These are phyloP conservation scores for Colletotrichum horii DNA, from an alignment of 2,329 filamentous ascomycete species.

Conservation along the genomic window DNA sequence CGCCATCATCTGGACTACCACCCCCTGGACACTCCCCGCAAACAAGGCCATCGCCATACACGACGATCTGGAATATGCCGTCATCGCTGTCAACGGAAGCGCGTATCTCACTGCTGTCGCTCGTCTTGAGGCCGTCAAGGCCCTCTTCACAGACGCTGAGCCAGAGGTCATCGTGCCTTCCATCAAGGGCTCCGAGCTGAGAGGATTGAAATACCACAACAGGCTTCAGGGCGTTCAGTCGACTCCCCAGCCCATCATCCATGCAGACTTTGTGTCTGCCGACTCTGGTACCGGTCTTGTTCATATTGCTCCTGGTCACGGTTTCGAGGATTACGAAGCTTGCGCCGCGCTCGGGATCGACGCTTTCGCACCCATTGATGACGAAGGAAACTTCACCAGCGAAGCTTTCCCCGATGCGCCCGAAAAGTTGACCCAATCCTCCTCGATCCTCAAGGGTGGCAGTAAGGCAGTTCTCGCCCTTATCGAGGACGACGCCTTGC, in stretches of 20 bases:
- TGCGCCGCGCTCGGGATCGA: constrained; percentile 74
- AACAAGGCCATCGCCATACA: constrained; percentile 90
- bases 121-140: constrained; percentile 65
- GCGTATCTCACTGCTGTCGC: constrained; percentile 75
- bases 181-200: constrained; percentile 70
- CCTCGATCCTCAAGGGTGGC: constrained; percentile 74
- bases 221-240: constrained; percentile 66
- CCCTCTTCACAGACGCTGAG: constrained; percentile 51
- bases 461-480: constrained; percentile 72
- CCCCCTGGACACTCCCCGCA: constrained; percentile 94
- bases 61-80: constrained; percentile 72
- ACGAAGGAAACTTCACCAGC: constrained; percentile 79
- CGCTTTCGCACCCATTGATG: constrained; percentile 83
- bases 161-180: constrained; percentile 55
- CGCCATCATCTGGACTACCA: constrained; percentile 98
- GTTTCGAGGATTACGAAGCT: constrained; percentile 92
- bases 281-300: constrained; percentile 95
- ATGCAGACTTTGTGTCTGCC: constrained; percentile 87
- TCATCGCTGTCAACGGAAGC: constrained; percentile 63
- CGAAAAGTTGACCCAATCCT: constrained; percentile 66
- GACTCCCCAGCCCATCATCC: constrained; percentile 71
- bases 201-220: constrained; percentile 72
- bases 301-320: constrained; percentile 91
- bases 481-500: constrained; percentile 69
- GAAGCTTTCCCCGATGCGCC: constrained; percentile 78